Evolutionary conservation across 2,329 filamentous ascomycete species (phyloP), one percentile per base, ranked within the genome.

Genomic region (Xylariaceae sp.): DNA sequence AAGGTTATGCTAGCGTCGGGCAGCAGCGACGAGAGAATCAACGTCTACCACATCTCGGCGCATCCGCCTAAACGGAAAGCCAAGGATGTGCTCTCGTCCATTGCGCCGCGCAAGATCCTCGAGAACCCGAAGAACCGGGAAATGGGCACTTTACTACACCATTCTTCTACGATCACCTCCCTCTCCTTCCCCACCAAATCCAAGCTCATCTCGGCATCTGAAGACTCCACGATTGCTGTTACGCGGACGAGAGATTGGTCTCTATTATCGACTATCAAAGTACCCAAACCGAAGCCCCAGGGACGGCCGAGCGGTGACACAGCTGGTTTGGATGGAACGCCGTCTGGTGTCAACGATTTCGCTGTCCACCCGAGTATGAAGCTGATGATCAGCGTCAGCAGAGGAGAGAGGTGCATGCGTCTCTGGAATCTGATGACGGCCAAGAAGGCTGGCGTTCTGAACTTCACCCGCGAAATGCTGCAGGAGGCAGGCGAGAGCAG

Each of bases 381-480:
- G 77, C 79, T 99, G 54, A 96, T 97, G 90, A 85, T 99, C 61
- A 95, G 86, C 67, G 92, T 97, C 7, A 88, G 90, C 66, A 90
- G 88, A 69, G 92, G 92, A 65, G 94, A 99, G 77, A 87, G 86
- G 65, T 91, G 88, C 70, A 95, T 99, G 89, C 81, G 94, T 64
- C 75, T 97, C 65, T 99, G 94, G 94, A 97, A 99, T 71, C 74
- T 99, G 64, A 92, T 97, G 65, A 97, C 93, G 2, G 94, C 92
- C 13, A 96, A 93, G 77, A 97, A 96, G 77, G 92, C 92, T 0
- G 91, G 92, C 35, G 92, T 96, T 55, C 77, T 99, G 67, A 94
- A 90, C 72, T 97, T 97, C 73, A 83, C 83, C 65, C 81, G 83
- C 59, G 83, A 87, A 0, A 81, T 94, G 68, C 78, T 97, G 55